A percentile compares a stretch with the other conserved stretches of the same genome.
Evolutionary conservation across 169 alveolate species (phyloP).

Genomic region (Plasmodium adleri): DNA sequence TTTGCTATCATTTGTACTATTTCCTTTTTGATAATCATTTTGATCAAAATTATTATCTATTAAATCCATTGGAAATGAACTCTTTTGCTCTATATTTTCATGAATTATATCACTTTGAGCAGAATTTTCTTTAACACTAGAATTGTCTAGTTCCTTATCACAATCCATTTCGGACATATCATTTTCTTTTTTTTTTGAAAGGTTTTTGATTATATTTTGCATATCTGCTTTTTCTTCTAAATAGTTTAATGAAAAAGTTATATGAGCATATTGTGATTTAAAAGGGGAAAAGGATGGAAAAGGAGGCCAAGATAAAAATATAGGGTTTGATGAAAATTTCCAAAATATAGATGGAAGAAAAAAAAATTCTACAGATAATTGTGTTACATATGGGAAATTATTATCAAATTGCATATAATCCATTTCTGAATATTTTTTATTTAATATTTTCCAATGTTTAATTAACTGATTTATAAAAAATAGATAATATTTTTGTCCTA

Average conservation of each 20-base stretch:
- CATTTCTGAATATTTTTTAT: constrained; percentile 43
- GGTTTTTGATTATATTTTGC: neutral
- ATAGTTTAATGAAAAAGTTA: constrained; percentile 28
- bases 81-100: neutral
- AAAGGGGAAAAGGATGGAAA: constrained; percentile 74
- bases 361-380: constrained; percentile 43
- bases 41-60: neutral
- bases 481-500: constrained; percentile 70
- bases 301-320: constrained; percentile 75
- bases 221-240: neutral
- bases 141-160: neutral
- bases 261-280: constrained; percentile 72
- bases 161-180: neutral
- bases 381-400: constrained; percentile 63
- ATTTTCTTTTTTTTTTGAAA: neutral
- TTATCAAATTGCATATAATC: constrained; percentile 65
- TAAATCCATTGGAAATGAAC: neutral
- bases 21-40: neutral
- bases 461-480: constrained; percentile 49
- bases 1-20: too few species aligned
- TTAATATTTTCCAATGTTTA: constrained; percentile 61
- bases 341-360: constrained; percentile 69
- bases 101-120: neutral
- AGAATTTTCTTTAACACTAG: neutral
- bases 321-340: constrained; percentile 65